A percentile compares a stretch with the other conserved stretches of the same genome.
Evolutionary conservation across 2,329 filamentous ascomycete species (phyloP).

Genomic region (Macrophomina pseudophaseolina): DNA sequence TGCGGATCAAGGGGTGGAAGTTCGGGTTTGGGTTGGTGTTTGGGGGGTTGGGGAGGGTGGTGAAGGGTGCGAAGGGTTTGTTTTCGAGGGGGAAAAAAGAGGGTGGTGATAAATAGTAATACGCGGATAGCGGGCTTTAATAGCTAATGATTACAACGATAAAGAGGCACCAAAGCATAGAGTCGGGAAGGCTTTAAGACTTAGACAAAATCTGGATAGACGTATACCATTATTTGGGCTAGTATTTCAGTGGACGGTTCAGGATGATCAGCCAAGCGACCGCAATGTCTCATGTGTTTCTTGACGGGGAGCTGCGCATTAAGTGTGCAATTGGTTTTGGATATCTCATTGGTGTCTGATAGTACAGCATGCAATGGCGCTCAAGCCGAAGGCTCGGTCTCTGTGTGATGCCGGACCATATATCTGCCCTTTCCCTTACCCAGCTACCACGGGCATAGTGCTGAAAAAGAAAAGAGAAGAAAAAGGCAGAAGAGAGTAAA

Average conservation of each 20-base stretch:
- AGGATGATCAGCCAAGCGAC: too few species aligned
- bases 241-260: background rate
- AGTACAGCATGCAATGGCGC: conserved; percentile 4
- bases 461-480: background rate
- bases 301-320: background rate
- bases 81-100: background rate
- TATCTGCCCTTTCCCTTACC: background rate
- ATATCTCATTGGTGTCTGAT: conserved; percentile 1
- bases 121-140: too few species aligned
- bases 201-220: background rate
- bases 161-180: too few species aligned
- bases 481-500: background rate
- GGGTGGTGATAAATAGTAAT: background rate
- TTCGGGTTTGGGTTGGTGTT: conserved; percentile 70
- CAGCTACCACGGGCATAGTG: background rate
- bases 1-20: conserved; percentile 71
- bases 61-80: conserved; percentile 1
- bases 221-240: background rate
- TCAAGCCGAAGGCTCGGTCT: background rate
- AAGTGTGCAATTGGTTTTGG: background rate
- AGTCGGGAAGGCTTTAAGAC: too few species aligned
- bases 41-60: conserved; percentile 48
- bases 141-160: too few species aligned
- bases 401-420: background rate
- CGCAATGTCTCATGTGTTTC: too few species aligned